Evolutionary conservation across 179 eudicot genomes (phyloP), one percentile per base, ranked within the genome.

Genomic region (Silene vulgaris): DNA sequence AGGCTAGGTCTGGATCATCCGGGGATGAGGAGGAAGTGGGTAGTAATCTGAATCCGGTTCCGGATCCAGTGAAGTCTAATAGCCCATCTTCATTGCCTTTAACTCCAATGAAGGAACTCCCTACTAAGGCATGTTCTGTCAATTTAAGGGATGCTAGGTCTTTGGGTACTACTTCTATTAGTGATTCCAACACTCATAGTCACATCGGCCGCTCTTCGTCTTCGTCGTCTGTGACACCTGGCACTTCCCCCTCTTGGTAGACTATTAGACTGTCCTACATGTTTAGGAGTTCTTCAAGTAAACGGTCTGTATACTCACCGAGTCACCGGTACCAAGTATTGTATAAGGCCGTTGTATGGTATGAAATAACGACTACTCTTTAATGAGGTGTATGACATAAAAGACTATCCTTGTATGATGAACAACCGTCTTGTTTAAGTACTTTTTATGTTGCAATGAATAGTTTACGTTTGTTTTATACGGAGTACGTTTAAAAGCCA

Each of bases 231-330:
- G 89, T 79, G 3, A 82, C 96, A 35, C 90, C 88, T 74, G 80
- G 79, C 35, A 89, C 96, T 80, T 90, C 94, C 54, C 91, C 88
- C 74, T 89, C 92, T 1, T 93, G 96, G 91, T 91, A 86, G 84
- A 19, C n/a, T 16, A 7, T 65, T 75, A 13, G 1, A 12, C 14
- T 29, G 8, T 19, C 37, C 52, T 63, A 30, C 45, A 48, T 17
- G n/a, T 54, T 71, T 29, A 12, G 28, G 16, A 50, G 20, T 8
- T 17, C 56, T 23, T 52, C 7, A 28, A 23, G 32, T 3, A 19
- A 28, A 32, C 45, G 70, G 48, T 65, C 70, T n/a, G n/a, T n/a
- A n/a, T n/a, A n/a, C n/a, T n/a, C n/a, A n/a, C n/a, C n/a, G n/a
- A n/a, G n/a, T n/a, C n/a, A n/a, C n/a, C n/a, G n/a, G n/a, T n/a